Base-by-base conservation (phyloP, 208 protist genomes). In the Leishmania guyanensis region DNA sequence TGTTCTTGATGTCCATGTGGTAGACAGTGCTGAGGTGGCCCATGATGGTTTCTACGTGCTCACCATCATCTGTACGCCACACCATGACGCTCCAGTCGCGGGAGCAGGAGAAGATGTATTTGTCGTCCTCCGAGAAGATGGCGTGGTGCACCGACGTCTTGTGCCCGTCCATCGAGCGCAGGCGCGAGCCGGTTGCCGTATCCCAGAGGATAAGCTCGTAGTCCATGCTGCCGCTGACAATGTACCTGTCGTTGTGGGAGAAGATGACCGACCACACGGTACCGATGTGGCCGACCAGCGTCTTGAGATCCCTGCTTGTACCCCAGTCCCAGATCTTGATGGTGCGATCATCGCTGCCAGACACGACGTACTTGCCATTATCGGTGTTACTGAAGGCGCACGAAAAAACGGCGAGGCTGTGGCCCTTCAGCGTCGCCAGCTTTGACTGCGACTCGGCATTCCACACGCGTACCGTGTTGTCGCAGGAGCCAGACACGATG, bases 321-420 rank as follows among this genome's bases (percentile, higher is more conserved):
- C 77, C 73, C 94, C 94, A 98, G 73, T 98, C 91, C 93, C 93
- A 97, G 26, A 97, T 91, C 80, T 94, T 95, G 77, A 98, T 89
- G 51, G 91, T 75, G n/a, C 92, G 86, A 77, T 97, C 94, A 79
- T 97, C 93, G 69, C 91, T 90, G 75, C 92, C 93, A 50, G 92
- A 95, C 58, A 89, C 93, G 56, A 98, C 86, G 64, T 91, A 94
- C 78, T 91, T 96, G 54, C 93, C 92, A 56, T 78, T 75, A 82
- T 95, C 90, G 16, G 50, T 92, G 75, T 92, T 89, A 83, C 88
- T 93, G 85, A 98, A 98, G 78, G 83, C 83, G 83, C 94, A 98
- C 16, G 90, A 94, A 81, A 98, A 97, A 62, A 98, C 90, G 54
- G 92, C 90, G 17, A 93, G 80, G 16, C 83, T 89, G 84, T 98